Base-by-base conservation (phyloP, 306 rosid species). In the Pueraria montana region DNA sequence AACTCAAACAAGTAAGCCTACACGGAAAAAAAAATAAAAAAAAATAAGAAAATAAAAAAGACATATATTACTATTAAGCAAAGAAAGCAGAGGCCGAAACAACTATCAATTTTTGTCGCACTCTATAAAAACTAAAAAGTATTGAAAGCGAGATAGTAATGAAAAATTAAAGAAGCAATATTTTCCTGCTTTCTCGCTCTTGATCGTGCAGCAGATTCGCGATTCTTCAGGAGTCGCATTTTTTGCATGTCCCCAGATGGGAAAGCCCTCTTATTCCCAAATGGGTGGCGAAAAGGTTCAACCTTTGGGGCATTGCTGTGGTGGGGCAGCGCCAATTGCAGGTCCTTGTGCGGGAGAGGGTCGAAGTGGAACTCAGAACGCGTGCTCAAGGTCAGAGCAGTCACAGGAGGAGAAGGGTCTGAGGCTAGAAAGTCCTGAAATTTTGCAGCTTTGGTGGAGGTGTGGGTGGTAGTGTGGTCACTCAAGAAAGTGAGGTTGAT, bases 201-300 rank as follows among this genome's bases (percentile, higher is more conserved):
- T 2, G 96, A 91, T 82, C 97, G 85, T 1, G 94, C 94, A 24
- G 97, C 97, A 30, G 97, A 91, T 74, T 93, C 97, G 6, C 97
- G 80, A 23, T 93, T 93, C 84, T 91, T 93, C 81, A 93, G 89
- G 92, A 90, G 85, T 1, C 96, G 85, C 71, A 88, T 88, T 14
- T 84, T 83, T n/a, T 90, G 71, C 56, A 82, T 46, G 38, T 77
- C 86, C 7, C 88, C 80, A 18, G 74, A 56, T 8, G 83, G 88
- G 5, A 73, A 48, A n/a, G 72, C 27, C 23, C 88, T 84, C 46
- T 87, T 86, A 2, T 0, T 53, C 17, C 75, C 84, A 17, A 72
- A 85, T 43, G 86, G 36, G 81, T 10, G 32, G 2, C 3, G 0
- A 67, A 81, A 64, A 66, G 88, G 52, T 9, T 84, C 46, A 27